Conservation (phyloP, 225 moss, liverwort and hornwort species). For the Ulota crispa region DNA sequence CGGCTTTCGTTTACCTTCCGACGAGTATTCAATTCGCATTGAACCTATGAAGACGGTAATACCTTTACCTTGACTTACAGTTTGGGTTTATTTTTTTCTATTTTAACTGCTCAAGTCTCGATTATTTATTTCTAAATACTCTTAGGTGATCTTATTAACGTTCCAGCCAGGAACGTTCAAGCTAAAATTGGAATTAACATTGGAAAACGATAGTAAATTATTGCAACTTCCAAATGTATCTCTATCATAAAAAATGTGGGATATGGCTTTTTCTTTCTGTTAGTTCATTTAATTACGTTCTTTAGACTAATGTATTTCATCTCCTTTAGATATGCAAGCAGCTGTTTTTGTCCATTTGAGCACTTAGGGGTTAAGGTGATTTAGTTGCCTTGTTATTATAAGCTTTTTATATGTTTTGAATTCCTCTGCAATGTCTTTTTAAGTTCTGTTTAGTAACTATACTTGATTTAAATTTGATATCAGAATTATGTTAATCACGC, state of each 20-base stretch:
- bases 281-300: background rate
- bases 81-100: background rate
- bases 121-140: background rate
- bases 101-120: background rate
- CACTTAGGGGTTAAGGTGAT: background rate
- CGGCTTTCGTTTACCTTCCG: conserved; percentile 71
- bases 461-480: background rate
- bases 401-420: background rate
- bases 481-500: background rate
- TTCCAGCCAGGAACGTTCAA: background rate
- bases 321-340: background rate
- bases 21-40: conserved; percentile 78
- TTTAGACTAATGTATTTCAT: background rate
- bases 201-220: background rate
- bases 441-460: background rate
- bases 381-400: background rate
- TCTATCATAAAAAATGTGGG: background rate
- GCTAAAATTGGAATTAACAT: background rate
- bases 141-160: background rate
- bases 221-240: background rate
- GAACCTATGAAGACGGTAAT: conserved; percentile 88
- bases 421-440: background rate
- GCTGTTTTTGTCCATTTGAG: background rate
- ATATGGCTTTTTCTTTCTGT: background rate
- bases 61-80: background rate